Evolutionary conservation across 345 rosid genomes (phyloP).

Genomic region (Populus tremula): DNA sequence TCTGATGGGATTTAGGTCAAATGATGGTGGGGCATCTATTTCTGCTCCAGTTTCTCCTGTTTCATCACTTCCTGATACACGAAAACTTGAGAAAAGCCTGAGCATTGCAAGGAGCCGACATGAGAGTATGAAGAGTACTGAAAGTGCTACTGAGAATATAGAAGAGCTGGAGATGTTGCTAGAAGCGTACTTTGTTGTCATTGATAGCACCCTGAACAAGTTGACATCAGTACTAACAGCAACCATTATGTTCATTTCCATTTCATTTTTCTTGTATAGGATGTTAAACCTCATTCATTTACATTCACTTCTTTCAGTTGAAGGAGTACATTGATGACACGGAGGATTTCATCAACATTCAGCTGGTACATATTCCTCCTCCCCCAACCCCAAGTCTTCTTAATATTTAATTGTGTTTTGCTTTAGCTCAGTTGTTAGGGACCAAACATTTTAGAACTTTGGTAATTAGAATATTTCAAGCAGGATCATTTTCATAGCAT

Average conservation of each 20-base stretch:
- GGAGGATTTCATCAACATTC: slow-evolving; percentile 96
- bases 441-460: neutral
- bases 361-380: slow-evolving; percentile 39
- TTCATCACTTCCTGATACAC: slow-evolving; percentile 77
- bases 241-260: neutral
- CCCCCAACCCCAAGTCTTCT: neutral
- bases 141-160: slow-evolving; percentile 64
- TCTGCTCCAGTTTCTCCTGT: slow-evolving; percentile 97
- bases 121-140: slow-evolving; percentile 84
- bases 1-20: slow-evolving; percentile 62
- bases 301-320: slow-evolving; percentile 48
- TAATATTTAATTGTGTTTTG: neutral
- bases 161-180: slow-evolving; percentile 99
- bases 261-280: neutral
- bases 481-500: neutral
- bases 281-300: neutral
- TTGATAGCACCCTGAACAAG: slow-evolving; percentile 93
- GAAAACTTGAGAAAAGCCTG: slow-evolving; percentile 79
- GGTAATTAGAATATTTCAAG: neutral
- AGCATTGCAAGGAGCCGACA: slow-evolving; percentile 92
- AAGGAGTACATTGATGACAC: slow-evolving; percentile 98
- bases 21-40: slow-evolving; percentile 60
- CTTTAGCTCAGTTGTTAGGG: neutral
- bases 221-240: slow-evolving; percentile 70
- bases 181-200: slow-evolving; percentile 96